These are phyloP conservation scores for Tetracladium marchalianum DNA, from an alignment of 495 filamentous ascomycete species.

Conservation along the genomic window DNA sequence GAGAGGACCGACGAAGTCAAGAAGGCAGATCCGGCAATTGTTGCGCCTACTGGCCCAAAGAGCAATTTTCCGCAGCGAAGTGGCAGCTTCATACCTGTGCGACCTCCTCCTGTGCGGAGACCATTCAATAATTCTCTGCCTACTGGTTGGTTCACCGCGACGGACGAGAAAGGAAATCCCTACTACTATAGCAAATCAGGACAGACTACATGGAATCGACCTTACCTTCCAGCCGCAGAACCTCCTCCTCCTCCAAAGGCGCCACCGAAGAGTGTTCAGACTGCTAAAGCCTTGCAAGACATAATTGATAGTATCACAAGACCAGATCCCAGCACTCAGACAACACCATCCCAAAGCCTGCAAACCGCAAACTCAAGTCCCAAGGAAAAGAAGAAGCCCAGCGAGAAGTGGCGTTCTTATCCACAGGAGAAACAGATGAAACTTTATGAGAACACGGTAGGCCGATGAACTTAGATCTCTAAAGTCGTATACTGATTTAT, in stretches of 20 bases:
- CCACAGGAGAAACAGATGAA: conserved; percentile 83
- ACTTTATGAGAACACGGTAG: conserved; percentile 83
- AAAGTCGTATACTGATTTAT: conserved; percentile 16
- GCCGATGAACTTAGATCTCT: conserved; percentile 17
- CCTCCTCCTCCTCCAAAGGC: conserved; percentile 52
- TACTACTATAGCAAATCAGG: conserved; percentile 78
- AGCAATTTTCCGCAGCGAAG: conserved; percentile 55
- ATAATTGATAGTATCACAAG: conserved; percentile 81
- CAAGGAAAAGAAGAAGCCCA: conserved; percentile 51
- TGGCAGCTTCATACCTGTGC: conserved; percentile 40
- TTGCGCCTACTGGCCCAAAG: conserved; percentile 57
- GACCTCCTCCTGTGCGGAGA: conserved; percentile 44
- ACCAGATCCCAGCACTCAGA: conserved; percentile 32
- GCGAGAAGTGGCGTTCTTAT: conserved; percentile 72
- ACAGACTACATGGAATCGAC: conserved; percentile 68
- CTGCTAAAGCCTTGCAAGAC: conserved; percentile 55
- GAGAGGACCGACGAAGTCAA: conserved; percentile 46
- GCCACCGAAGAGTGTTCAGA: conserved; percentile 48
- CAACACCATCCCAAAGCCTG: conserved; percentile 31
- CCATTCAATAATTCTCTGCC: conserved; percentile 51
- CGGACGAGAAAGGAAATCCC: conserved; percentile 50
- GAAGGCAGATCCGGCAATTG: conserved; percentile 29
- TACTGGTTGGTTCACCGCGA: conserved; percentile 69
- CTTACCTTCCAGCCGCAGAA: conserved; percentile 54
- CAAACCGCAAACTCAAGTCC: conserved; percentile 35